A percentile compares a stretch with the other conserved stretches of the same genome.
phyloP scores from a whole-genome alignment of 192 early-diverging fungal species.

The Spizellomyces sp. region DNA sequence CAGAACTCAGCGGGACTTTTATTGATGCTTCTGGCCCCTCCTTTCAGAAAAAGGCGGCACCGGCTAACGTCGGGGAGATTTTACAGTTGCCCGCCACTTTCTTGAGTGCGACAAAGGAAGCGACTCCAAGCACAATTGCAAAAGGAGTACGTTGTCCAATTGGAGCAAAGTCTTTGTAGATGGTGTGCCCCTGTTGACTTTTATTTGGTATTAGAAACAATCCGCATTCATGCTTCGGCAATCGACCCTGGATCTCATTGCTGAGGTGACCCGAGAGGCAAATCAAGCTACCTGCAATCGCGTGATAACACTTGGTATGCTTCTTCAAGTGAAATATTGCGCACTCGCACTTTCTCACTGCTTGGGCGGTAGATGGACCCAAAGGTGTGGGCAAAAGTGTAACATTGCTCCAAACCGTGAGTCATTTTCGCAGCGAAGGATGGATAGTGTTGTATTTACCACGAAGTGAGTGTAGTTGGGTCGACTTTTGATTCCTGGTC shows the following conservation, averaged over 20 bases:
- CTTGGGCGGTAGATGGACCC: slow-evolving; percentile 16
- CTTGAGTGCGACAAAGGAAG: neutral
- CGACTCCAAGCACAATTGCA: slow-evolving; percentile 4
- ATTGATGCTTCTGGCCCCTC: neutral
- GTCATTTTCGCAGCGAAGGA: slow-evolving; percentile 13
- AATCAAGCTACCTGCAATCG: neutral
- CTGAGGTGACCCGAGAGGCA: neutral
- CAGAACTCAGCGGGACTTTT: neutral
- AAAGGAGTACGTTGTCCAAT: neutral
- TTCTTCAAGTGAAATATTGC: too few species aligned
- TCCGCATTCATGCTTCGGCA: slow-evolving; percentile 31
- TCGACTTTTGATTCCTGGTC: neutral
- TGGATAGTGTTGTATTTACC: slow-evolving; percentile 27
- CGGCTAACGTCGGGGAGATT: slow-evolving; percentile 20
- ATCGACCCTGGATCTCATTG: slow-evolving; percentile 17
- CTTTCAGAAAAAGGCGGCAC: slow-evolving; percentile 13
- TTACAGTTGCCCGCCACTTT: slow-evolving; percentile 7
- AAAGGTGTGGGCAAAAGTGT: slow-evolving; percentile 25
- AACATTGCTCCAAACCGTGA: slow-evolving; percentile 19
- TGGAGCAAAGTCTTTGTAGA: too few species aligned
- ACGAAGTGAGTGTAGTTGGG: neutral
- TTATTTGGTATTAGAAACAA: slow-evolving; percentile 1
- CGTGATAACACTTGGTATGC: neutral
- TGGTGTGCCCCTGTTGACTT: neutral
- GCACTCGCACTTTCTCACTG: too few species aligned